These are phyloP conservation scores for Didymella exigua DNA, from an alignment of 2,329 filamentous ascomycete species.

Conservation along the genomic window DNA sequence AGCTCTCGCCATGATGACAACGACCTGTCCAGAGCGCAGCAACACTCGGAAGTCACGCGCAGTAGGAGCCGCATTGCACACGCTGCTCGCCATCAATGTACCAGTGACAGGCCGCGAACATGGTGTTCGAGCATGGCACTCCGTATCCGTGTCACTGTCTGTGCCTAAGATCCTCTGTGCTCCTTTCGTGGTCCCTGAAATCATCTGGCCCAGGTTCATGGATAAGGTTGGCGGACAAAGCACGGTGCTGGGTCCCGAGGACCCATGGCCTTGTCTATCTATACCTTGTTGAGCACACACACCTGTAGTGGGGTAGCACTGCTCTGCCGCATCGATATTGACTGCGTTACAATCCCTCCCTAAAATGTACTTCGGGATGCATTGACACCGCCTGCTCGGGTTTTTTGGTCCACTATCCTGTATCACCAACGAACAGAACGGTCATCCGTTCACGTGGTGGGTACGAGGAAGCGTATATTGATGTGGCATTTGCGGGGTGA, in stretches of 20 bases:
- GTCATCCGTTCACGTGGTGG: slow-evolving; percentile 20
- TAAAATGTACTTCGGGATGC: slow-evolving; percentile 26
- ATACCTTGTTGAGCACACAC: slow-evolving; percentile 9
- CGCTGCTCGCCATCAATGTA: not conserved
- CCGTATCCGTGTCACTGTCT: slow-evolving; percentile 5
- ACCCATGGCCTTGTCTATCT: slow-evolving; percentile 21
- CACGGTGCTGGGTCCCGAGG: slow-evolving; percentile 21
- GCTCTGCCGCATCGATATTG: slow-evolving; percentile 12
- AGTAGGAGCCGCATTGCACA: not conserved
- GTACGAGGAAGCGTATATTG: not conserved
- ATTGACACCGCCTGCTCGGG: slow-evolving; percentile 14
- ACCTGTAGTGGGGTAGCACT: slow-evolving; percentile 32
- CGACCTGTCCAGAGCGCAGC: not conserved
- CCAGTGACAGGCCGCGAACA: not conserved
- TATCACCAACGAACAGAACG: slow-evolving; percentile 9
- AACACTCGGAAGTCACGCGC: not conserved
- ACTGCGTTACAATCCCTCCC: slow-evolving; percentile 27
- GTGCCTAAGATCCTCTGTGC: not conserved
- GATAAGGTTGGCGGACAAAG: slow-evolving; percentile 41
- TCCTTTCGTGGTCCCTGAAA: slow-evolving; percentile 38
- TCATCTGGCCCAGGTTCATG: slow-evolving; percentile 38
- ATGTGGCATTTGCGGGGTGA: slow-evolving; percentile 25
- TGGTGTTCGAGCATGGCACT: slow-evolving; percentile 9
- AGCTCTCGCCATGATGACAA: not conserved
- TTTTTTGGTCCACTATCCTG: slow-evolving; percentile 2